Evolutionary conservation across 2,329 filamentous ascomycete genomes (phyloP).

Genomic region (Penicillium sp.): DNA sequence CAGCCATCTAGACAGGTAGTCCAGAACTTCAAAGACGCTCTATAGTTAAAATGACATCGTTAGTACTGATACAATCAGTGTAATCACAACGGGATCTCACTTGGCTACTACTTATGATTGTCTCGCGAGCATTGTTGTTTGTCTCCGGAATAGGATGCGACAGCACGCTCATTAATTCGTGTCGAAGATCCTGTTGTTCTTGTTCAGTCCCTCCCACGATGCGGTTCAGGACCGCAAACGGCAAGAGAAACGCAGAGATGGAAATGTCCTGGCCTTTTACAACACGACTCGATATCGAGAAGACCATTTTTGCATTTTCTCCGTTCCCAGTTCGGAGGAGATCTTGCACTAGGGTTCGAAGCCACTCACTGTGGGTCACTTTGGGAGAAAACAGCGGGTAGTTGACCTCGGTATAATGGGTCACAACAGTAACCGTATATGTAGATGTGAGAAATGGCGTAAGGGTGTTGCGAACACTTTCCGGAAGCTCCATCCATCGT

Average conservation of each 20-base stretch:
- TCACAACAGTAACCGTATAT: constrained; percentile 69
- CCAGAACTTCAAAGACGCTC: constrained; percentile 85
- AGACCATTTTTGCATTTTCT: constrained; percentile 71
- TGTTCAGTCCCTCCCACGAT: constrained; percentile 68
- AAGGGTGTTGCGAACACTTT: constrained; percentile 75
- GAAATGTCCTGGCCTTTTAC: constrained; percentile 82
- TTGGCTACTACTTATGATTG: constrained; percentile 82
- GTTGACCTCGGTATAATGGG: constrained; percentile 51
- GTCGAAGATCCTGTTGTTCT: constrained; percentile 64
- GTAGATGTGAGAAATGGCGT: constrained; percentile 83
- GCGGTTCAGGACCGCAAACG: constrained; percentile 80
- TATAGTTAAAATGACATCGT: constrained; percentile 36
- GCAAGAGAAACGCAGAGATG: constrained; percentile 83
- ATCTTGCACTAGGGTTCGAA: constrained; percentile 76
- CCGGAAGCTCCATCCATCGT: constrained; percentile 76
- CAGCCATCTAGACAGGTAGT: constrained; percentile 88
- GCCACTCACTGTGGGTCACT: constrained; percentile 74
- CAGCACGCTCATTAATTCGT: constrained; percentile 75
- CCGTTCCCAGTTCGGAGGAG: constrained; percentile 76
- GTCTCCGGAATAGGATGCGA: constrained; percentile 56
- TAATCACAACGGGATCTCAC: constrained; percentile 49
- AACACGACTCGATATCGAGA: constrained; percentile 75
- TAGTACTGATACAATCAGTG: constrained; percentile 8
- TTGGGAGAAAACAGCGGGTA: constrained; percentile 77
- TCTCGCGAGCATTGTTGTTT: constrained; percentile 64